Base-by-base conservation (phyloP, 805 yeast species). In the Sungouiozyma ichnusensis region DNA sequence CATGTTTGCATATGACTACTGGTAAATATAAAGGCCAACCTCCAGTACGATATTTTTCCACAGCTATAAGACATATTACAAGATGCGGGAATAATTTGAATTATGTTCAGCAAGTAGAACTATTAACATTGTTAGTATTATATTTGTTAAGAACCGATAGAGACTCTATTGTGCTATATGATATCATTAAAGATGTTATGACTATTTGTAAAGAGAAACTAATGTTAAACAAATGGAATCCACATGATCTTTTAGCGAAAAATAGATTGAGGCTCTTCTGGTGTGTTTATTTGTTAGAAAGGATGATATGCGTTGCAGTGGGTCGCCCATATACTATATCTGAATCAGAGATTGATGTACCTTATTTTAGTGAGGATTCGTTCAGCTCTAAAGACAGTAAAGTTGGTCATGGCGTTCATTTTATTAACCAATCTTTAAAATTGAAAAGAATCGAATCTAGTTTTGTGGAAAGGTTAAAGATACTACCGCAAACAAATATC, bases 211-310 rank as follows among this genome's bases (percentile, higher is more conserved):
- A 53, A 36, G 49, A 57, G 20, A 48, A 56, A 20, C 41, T 62
- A 35, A 46, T 45, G 18, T 39, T 61, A 33, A 60, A 61, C 38
- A 48, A 45, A 31, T 52, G 59, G 53, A 48, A 55, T 27, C 45
- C 50, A 3, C 42, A 52, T 8, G 58, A 53, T 39, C 48, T 50
- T 6, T 44, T 46, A 41, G 52, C 54, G 3, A 68, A 70, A 46
- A 64, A 66, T 40, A 69, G 67, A 51, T 57, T 76, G 58, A 66
- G 83, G 47, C 60, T 75, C 15, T 79, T 79, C 62, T 79, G 84
- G 84, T 74, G 80, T 53, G 72, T 73, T 6, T 79, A 77, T 54
- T 52, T 76, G n/a, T 53, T 76, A 36, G 85, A 79, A 51, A 69
- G 81, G 53, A 69, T 77, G 62, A 74, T 77, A 38, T 72, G 79